Evolutionary conservation across 805 yeast species (phyloP).

Genomic region (Middelhovenomyces tepae): DNA sequence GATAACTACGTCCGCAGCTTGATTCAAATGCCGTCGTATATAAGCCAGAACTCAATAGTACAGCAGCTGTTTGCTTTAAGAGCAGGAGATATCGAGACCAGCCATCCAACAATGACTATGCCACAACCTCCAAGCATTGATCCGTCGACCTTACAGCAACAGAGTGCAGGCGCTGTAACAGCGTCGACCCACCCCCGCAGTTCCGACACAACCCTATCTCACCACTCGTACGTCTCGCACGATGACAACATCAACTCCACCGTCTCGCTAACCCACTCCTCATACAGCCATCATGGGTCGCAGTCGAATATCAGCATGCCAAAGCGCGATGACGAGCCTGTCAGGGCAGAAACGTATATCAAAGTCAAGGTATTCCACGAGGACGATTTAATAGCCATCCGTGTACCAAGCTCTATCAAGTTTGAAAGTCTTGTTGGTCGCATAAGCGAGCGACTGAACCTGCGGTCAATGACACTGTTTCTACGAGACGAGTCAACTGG

Average conservation of each 20-base stretch:
- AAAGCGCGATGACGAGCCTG: no score
- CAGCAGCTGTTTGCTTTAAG: constrained; percentile 59
- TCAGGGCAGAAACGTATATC: constrained; percentile 19
- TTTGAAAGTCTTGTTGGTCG: constrained; percentile 24
- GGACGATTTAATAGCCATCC: constrained; percentile 31
- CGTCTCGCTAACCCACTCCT: background rate
- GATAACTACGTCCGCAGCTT: constrained; percentile 51
- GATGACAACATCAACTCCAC: background rate
- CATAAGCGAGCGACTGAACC: constrained; percentile 26
- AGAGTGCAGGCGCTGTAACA: constrained; percentile 1
- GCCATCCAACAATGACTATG: constrained; percentile 21
- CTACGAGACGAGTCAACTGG: constrained; percentile 23
- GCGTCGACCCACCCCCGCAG: background rate
- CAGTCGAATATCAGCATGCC: constrained; percentile 2
- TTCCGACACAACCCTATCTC: background rate
- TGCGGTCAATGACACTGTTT: constrained; percentile 20
- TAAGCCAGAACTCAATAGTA: constrained; percentile 61
- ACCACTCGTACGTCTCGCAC: background rate
- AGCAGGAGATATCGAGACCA: constrained; percentile 52
- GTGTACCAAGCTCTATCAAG: constrained; percentile 26
- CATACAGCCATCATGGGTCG: background rate
- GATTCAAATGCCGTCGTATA: constrained; percentile 64
- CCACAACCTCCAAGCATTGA: constrained; percentile 25
- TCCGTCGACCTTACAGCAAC: background rate
- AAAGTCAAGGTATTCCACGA: constrained; percentile 32